phyloP scores from a whole-genome alignment of 495 filamentous ascomycete species.

The Xylaria grammica region DNA sequence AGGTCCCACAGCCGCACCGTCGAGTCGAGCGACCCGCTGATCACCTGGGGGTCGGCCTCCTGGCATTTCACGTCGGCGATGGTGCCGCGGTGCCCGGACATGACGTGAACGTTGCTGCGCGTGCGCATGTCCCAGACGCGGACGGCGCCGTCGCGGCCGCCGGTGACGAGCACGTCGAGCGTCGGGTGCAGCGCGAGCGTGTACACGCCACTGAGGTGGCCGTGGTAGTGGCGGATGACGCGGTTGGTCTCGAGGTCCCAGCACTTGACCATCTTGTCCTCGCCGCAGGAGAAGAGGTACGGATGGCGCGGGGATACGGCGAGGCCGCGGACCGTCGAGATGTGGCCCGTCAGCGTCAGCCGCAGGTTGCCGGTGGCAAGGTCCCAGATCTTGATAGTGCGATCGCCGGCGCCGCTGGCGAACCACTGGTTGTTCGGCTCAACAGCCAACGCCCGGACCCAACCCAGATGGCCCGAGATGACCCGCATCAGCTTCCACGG shows the following conservation, averaged over 20 bases:
- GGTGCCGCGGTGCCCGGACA: conserved; percentile 87
- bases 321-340: conserved; percentile 92
- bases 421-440: conserved; percentile 99
- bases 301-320: conserved; percentile 94
- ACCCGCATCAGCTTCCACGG: conserved; percentile 99
- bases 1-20: conserved; percentile 96
- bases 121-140: conserved; percentile 99
- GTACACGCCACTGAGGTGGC: conserved; percentile 95
- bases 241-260: conserved; percentile 99
- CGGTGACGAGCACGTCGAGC: conserved; percentile 92
- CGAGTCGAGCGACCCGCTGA: conserved; percentile 86
- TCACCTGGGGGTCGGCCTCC: conserved; percentile 95
- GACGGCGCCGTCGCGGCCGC: conserved; percentile 91
- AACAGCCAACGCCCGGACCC: conserved; percentile 89
- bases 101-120: conserved; percentile 90
- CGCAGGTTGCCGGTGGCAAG: conserved; percentile 80
- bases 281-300: conserved; percentile 96
- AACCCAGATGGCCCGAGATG: conserved; percentile 94
- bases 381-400: conserved; percentile 99
- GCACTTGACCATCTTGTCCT: conserved; percentile 99
- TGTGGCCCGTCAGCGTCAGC: conserved; percentile 94
- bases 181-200: conserved; percentile 89
- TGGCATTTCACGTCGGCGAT: conserved; percentile 90
- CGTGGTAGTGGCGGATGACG: conserved; percentile 98
- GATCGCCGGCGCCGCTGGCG: conserved; percentile 91